Evolutionary conservation across 2,329 filamentous ascomycete genomes (phyloP).

Genomic region (Aspergillus texensis): DNA sequence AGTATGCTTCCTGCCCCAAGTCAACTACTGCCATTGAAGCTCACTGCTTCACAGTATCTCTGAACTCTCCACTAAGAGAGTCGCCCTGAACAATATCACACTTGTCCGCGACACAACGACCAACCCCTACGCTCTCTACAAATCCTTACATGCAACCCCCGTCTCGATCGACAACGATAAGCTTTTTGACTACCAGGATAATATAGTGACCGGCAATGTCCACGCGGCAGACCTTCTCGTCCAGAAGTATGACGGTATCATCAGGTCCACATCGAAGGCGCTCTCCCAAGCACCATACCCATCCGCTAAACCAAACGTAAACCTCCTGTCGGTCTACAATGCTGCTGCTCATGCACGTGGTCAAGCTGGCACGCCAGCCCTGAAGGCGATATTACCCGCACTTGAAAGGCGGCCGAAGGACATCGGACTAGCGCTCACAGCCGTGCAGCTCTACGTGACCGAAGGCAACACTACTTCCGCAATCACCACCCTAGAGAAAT

Average conservation of each 20-base stretch:
- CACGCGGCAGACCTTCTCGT: conserved; percentile 61
- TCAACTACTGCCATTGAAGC: neutral
- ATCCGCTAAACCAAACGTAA: conserved; percentile 54
- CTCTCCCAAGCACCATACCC: conserved; percentile 52
- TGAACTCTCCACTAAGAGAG: conserved; percentile 60
- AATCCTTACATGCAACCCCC: conserved; percentile 56
- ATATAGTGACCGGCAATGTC: conserved; percentile 56
- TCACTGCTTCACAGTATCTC: conserved; percentile 48
- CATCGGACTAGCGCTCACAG: conserved; percentile 76
- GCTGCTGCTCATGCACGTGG: conserved; percentile 70
- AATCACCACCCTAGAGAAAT: conserved; percentile 72
- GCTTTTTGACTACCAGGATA: conserved; percentile 62
- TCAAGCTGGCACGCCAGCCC: conserved; percentile 65
- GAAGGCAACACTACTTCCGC: conserved; percentile 73
- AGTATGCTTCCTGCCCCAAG: conserved; percentile 40
- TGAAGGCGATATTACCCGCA: conserved; percentile 70
- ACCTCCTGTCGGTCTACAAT: conserved; percentile 64
- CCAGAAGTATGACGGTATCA: conserved; percentile 63
- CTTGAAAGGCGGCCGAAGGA: conserved; percentile 76
- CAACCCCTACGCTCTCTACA: conserved; percentile 63
- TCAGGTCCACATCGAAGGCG: conserved; percentile 55
- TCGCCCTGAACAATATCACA: conserved; percentile 63
- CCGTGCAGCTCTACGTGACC: conserved; percentile 78
- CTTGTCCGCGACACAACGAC: conserved; percentile 48
- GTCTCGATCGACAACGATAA: conserved; percentile 53